These are phyloP conservation scores for Podospora bellae-mahoneyi DNA, from an alignment of 495 filamentous ascomycete genomes.

Conservation along the genomic window DNA sequence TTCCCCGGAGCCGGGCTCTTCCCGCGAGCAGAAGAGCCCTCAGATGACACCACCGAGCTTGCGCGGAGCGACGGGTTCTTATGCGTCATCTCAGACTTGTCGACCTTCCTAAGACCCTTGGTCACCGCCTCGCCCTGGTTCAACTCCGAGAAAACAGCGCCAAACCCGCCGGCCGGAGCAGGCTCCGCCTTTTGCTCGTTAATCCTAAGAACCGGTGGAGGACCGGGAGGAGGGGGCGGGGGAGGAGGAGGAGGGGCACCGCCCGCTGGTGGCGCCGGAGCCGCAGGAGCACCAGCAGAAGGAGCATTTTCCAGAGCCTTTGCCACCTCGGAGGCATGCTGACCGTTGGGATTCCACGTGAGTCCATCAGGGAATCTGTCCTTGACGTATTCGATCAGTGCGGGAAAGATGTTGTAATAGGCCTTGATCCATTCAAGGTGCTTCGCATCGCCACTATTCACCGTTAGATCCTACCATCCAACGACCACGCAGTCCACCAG, in stretches of 20 bases:
- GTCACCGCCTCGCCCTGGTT: conserved; percentile 87
- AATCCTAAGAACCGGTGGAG: conserved; percentile 51
- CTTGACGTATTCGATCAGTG: conserved; percentile 75
- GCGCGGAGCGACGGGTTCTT: conserved; percentile 92
- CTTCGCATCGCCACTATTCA: conserved; percentile 58
- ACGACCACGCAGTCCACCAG: background rate
- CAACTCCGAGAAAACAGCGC: conserved; percentile 83
- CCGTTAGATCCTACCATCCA: background rate
- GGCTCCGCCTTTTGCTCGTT: conserved; percentile 39
- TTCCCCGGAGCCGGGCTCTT: conserved; percentile 83
- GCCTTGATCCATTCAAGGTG: conserved; percentile 84
- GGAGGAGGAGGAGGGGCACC: conserved; percentile 62
- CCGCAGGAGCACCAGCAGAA: conserved; percentile 30
- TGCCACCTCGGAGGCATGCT: conserved; percentile 66
- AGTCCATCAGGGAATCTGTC: conserved; percentile 74
- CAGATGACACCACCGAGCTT: conserved; percentile 63
- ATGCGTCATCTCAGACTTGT: conserved; percentile 93
- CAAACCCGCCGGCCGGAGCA: conserved; percentile 54
- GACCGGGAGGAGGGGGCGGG: conserved; percentile 69
- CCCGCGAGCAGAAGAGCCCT: conserved; percentile 54
- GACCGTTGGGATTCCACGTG: conserved; percentile 83
- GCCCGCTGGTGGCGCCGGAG: conserved; percentile 44
- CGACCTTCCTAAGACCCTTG: conserved; percentile 83
- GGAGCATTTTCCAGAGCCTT: conserved; percentile 39
- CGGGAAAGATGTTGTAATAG: conserved; percentile 82